Percentiles rank a stretch among this genome's conserved stretches.
phyloP scores from a whole-genome alignment of 2,329 filamentous ascomycete species.

The Diaporthe sp. region DNA sequence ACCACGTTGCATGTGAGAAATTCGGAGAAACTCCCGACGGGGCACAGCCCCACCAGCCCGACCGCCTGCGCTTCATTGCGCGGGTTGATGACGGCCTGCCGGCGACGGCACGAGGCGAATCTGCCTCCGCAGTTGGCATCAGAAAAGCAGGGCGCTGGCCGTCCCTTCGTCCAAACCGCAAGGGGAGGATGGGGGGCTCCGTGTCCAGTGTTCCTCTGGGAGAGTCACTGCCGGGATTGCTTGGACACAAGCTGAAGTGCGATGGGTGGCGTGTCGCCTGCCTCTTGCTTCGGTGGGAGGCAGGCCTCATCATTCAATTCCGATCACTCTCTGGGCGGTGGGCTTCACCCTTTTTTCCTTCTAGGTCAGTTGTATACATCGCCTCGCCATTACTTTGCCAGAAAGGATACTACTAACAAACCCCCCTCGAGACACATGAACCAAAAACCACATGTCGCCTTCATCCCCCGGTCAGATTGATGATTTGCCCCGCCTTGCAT shows the following conservation, averaged over 20 bases:
- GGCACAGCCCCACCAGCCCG: constrained; percentile 34
- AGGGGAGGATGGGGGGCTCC: constrained; percentile 29
- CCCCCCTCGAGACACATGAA: background rate
- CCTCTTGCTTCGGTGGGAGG: constrained; percentile 32
- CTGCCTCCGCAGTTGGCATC: constrained; percentile 47
- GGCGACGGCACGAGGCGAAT: constrained; percentile 45
- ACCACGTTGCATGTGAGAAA: constrained; percentile 81
- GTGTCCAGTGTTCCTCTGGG: constrained; percentile 41
- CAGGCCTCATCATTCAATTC: constrained; percentile 45
- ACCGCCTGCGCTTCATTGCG: constrained; percentile 33
- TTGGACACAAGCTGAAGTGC: constrained; percentile 45
- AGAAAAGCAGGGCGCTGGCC: constrained; percentile 45
- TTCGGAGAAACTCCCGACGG: constrained; percentile 44
- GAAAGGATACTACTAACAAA: constrained; percentile 44
- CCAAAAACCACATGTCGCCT: background rate
- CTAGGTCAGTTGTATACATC: constrained; percentile 40
- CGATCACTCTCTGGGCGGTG: constrained; percentile 47
- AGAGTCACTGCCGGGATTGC: constrained; percentile 45
- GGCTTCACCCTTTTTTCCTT: constrained; percentile 41
- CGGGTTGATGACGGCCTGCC: constrained; percentile 40
- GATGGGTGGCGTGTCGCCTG: constrained; percentile 45
- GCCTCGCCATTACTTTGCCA: background rate
- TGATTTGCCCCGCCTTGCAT: background rate
- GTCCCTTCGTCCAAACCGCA: constrained; percentile 33
- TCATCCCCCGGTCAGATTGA: background rate